Evolutionary conservation across 208 protist genomes (phyloP).

Genomic region (Trypanosoma grayi): DNA sequence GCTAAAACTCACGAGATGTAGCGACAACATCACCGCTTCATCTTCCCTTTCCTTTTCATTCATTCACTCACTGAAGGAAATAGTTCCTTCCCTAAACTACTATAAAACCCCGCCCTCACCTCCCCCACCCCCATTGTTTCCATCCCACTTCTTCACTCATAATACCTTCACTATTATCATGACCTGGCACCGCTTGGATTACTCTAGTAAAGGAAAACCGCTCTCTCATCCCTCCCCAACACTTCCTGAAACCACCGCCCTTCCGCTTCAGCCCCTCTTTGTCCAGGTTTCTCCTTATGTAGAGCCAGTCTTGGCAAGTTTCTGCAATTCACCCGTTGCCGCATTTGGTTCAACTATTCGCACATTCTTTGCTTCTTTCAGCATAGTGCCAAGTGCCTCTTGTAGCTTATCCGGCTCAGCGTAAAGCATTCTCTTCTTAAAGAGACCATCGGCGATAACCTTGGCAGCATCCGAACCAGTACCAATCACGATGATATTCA

Average conservation of each 20-base stretch:
- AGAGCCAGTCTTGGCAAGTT: constrained; percentile 30
- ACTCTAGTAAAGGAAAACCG: neutral
- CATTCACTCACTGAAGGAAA: no score
- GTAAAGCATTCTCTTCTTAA: constrained; percentile 60
- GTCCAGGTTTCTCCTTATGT: neutral
- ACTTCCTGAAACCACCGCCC: no score
- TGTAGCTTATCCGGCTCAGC: constrained; percentile 47
- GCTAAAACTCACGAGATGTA: no score
- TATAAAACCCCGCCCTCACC: neutral
- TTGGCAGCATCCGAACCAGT: constrained; percentile 41
- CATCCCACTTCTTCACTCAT: neutral
- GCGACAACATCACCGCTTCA: no score
- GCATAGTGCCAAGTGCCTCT: constrained; percentile 25
- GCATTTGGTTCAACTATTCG: constrained; percentile 40
- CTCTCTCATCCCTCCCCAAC: neutral
- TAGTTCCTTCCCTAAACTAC: neutral
- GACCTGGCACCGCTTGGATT: no score
- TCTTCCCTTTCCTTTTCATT: neutral
- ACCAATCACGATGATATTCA: constrained; percentile 66
- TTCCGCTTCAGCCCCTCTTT: no score
- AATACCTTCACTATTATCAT: constrained; percentile 5
- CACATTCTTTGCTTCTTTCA: constrained; percentile 54
- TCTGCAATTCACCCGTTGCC: constrained; percentile 36
- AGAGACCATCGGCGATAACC: constrained; percentile 44
- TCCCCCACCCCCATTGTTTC: neutral